A percentile compares a stretch with the other conserved stretches of the same genome.
These are phyloP conservation scores for Cyclanthera cordifolia DNA, from an alignment of 306 rosid genomes.

Conservation along the genomic window DNA sequence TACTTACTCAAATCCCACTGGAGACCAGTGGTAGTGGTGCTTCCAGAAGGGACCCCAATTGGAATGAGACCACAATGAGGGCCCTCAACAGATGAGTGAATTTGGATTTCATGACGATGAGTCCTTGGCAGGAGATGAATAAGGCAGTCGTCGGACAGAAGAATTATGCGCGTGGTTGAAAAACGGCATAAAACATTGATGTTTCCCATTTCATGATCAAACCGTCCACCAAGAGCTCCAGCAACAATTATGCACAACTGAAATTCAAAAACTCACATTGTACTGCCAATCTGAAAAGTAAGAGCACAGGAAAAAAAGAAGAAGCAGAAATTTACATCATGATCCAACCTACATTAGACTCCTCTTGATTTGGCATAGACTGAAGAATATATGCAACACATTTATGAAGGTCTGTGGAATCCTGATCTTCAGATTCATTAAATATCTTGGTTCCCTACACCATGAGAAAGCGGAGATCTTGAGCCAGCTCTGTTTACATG, in stretches of 20 bases:
- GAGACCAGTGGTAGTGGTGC: constrained; percentile 81
- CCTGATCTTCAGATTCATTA: constrained; percentile 83
- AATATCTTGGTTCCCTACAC: constrained; percentile 65
- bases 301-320: background rate
- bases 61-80: constrained; percentile 95
- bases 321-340: background rate
- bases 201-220: constrained; percentile 96
- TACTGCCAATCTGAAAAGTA: background rate
- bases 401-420: constrained; percentile 87
- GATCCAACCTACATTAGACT: constrained; percentile 45
- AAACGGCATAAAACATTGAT: constrained; percentile 64
- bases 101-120: constrained; percentile 50
- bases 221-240: constrained; percentile 97
- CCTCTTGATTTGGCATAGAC: constrained; percentile 27
- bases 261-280: constrained; percentile 12
- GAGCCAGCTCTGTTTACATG: constrained; percentile 7
- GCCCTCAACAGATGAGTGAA: constrained; percentile 69
- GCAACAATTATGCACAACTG: constrained; percentile 75
- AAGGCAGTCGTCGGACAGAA: constrained; percentile 75
- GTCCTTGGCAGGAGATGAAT: constrained; percentile 72
- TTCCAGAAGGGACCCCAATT: constrained; percentile 70
- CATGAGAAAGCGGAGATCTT: constrained; percentile 23
- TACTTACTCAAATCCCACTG: constrained; percentile 84
- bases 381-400: constrained; percentile 51
- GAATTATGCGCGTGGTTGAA: constrained; percentile 48